phyloP scores from a whole-genome alignment of 768 basidiomycete genomes.

The Saitozyma podzolica region DNA sequence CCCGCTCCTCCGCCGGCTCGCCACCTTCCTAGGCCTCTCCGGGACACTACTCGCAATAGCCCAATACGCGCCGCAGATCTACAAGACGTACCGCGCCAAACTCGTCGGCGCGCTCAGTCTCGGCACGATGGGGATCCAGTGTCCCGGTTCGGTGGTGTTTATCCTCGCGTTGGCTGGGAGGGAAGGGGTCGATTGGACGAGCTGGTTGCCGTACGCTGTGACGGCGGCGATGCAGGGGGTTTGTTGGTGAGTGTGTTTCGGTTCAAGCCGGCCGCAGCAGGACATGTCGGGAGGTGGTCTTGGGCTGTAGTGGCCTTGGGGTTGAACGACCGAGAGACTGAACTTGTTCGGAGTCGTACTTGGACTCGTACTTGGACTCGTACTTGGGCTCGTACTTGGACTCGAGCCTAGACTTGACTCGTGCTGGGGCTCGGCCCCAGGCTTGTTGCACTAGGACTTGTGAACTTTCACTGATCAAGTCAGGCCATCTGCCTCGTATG shows the following conservation, averaged over 20 bases:
- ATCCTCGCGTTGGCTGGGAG: constrained; percentile 58
- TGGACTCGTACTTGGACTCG: too few species aligned
- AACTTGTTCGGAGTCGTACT: too few species aligned
- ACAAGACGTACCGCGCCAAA: constrained; percentile 71
- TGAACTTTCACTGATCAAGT: neutral
- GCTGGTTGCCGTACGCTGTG: constrained; percentile 53
- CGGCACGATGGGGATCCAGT: constrained; percentile 94
- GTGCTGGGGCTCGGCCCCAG: too few species aligned
- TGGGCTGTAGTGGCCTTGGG: too few species aligned
- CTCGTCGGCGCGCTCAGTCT: constrained; percentile 92
- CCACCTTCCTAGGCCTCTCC: constrained; percentile 80
- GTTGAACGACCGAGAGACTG: too few species aligned
- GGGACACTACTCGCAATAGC: constrained; percentile 74
- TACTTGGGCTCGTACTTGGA: too few species aligned
- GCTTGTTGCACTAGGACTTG: too few species aligned
- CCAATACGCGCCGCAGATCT: constrained; percentile 86
- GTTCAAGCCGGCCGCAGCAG: neutral
- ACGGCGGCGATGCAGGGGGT: constrained; percentile 79
- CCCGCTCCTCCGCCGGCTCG: constrained; percentile 63
- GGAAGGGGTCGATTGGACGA: constrained; percentile 53
- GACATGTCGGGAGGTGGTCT: too few species aligned
- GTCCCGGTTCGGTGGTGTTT: constrained; percentile 85
- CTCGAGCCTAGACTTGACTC: too few species aligned
- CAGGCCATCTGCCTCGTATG: constrained; percentile 76
- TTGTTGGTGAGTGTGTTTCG: constrained; percentile 58